Evolutionary conservation across 2,329 filamentous ascomycete species (phyloP).

Genomic region (Aspergillus sp.): DNA sequence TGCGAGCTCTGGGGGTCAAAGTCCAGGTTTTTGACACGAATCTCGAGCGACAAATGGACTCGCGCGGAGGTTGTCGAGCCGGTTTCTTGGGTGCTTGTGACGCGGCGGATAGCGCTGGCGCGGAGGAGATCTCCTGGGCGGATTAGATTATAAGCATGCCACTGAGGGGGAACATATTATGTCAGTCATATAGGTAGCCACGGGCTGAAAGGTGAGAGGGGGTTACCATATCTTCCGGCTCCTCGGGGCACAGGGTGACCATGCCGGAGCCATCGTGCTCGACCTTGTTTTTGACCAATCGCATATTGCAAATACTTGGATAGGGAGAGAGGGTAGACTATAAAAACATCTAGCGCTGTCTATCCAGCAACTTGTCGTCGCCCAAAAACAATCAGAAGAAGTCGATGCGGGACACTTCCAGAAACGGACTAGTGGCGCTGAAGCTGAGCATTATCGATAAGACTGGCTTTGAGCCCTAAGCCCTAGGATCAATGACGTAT

Average conservation of each 20-base stretch:
- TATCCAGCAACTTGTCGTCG: not conserved
- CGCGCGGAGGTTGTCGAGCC: constrained; percentile 60
- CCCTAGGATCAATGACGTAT: not conserved
- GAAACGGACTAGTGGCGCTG: constrained; percentile 5
- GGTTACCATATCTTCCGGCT: constrained; percentile 68
- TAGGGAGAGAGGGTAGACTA: not conserved
- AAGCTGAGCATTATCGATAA: constrained; percentile 18
- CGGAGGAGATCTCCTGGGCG: constrained; percentile 60
- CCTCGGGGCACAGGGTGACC: constrained; percentile 64
- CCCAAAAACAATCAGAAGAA: not conserved
- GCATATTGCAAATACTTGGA: constrained; percentile 44
- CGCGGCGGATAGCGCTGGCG: constrained; percentile 62
- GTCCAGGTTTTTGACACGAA: constrained; percentile 61
- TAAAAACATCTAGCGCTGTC: too few species aligned
- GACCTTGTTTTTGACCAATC: constrained; percentile 62
- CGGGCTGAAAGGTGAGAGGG: not conserved
- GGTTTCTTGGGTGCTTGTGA: constrained; percentile 56
- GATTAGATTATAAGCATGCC: constrained; percentile 72
- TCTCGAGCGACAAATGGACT: constrained; percentile 60
- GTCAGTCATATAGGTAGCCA: constrained; percentile 1
- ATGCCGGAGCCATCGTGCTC: constrained; percentile 62
- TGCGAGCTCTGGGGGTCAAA: constrained; percentile 66
- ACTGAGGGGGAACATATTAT: constrained; percentile 38
- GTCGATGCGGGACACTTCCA: constrained; percentile 10
- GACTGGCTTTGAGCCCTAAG: constrained; percentile 6